Percentiles rank a stretch among this genome's conserved stretches.
Evolutionary conservation across 441 rosid species (phyloP).

Genomic region (Jatropha podagrica): DNA sequence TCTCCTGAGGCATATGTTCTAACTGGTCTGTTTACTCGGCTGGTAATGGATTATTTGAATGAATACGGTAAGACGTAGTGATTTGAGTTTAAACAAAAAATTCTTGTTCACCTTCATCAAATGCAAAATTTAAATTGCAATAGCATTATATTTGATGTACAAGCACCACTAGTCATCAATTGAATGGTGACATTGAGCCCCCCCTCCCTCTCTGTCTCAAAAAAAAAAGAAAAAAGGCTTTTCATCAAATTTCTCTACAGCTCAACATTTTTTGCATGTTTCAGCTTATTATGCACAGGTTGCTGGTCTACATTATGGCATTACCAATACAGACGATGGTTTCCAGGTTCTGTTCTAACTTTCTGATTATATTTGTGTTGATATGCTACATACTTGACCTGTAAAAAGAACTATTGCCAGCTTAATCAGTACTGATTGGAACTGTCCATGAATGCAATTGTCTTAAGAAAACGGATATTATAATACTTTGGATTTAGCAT

Average conservation of each 20-base stretch:
- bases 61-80: slow-evolving; percentile 63
- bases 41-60: slow-evolving; percentile 84
- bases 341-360: slow-evolving; percentile 47
- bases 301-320: slow-evolving; percentile 72
- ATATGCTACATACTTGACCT: neutral
- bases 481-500: neutral
- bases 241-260: neutral
- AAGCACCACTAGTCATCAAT: neutral
- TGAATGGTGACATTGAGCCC: neutral
- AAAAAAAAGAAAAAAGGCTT: neutral
- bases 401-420: neutral
- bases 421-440: neutral
- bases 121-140: neutral
- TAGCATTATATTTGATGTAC: slow-evolving; percentile 5
- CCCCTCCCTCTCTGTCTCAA: neutral
- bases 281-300: slow-evolving; percentile 81
- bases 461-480: neutral
- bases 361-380: slow-evolving; percentile 7
- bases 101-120: neutral
- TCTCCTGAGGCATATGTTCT: slow-evolving; percentile 77
- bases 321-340: slow-evolving; percentile 51
- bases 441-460: neutral
- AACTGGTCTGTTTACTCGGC: slow-evolving; percentile 57
- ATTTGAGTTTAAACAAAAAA: neutral
- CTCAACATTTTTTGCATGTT: slow-evolving; percentile 23